Base-by-base conservation (phyloP, 2,329 filamentous ascomycete species). In the Penicillium frequentans region DNA sequence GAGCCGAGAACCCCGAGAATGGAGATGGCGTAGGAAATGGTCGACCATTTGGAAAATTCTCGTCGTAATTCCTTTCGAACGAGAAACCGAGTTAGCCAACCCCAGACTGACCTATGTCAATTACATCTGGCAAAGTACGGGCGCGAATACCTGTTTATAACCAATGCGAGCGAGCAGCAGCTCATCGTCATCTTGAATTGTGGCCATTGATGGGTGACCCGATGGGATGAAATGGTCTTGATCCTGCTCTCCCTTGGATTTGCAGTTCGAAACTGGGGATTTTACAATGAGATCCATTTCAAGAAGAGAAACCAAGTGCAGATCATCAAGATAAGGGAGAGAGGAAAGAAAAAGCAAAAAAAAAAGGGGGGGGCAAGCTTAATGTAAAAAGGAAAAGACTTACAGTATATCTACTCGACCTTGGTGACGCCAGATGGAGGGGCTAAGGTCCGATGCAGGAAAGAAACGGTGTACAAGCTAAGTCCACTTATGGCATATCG, bases 21-120 rank as follows among this genome's bases (percentile, higher is more conserved):
- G 11, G 85, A 87, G 58, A 88, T 86, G 26, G 85, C 85, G 71
- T 87, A 88, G 4, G 85, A 87, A 4, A 87, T 76, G 3, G 85
- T 87, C 4, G 84, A 87, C 84, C 84, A 87, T 79, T 83, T 85
- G 37, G 82, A 86, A 66, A 88, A 88, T 63, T 88, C 84, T 53
- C 86, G 79, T 63, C 78, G 78, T 26, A 88, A 68, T 68, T 87
- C 84, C 85, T 87, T 56, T 26, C 19, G 7, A 10, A 24, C 24
- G 42, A 29, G 49, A 39, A 31, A 24, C 58, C 55, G 56, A 35
- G 16, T 31, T 37, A 39, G 24, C 31, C 23, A 35, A 29, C 29
- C 16, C 11, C 35, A 10, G 19, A 16, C 21, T 35, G 11, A n/a
- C 2, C 13, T 19, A 23, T 43, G 9, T 26, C 7, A 19, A n/a